Base-by-base conservation (phyloP, 805 yeast species). In the Lipomyces sp. region DNA sequence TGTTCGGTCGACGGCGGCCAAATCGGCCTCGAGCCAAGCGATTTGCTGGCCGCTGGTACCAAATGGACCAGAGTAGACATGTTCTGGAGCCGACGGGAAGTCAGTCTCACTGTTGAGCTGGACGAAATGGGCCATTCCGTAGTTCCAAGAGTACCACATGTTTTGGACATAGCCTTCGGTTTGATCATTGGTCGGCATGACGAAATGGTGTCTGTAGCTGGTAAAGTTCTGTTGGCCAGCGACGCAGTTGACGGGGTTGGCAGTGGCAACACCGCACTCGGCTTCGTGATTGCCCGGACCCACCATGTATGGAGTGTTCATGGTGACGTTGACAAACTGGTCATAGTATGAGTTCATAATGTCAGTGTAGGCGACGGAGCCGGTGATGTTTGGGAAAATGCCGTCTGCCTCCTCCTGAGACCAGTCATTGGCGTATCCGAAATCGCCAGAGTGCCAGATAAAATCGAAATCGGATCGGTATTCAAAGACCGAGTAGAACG, bases 91-190 rank as follows among this genome's bases (percentile, higher is more conserved):
- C 29, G 32, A 33, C 13, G 13, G 59, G 53, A 73, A 64, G 59
- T 74, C 76, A 1, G 76, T 71, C 57, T 74, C 76, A 11, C 73
- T 71, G 60, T 73, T 66, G 61, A 74, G 53, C 51, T 69, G 72
- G 10, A 74, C 67, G 59, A 71, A 74, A 62, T 74, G 76, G 10
- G 67, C 76, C 18, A 64, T 51, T 13, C 75, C 75, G 61, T 74
- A 70, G 57, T 74, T 74, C 42, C 67, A 74, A 4, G 76, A 74
- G 62, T 74, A 74, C 76, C 76, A 74, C 72, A 74, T 66, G 57
- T 73, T 74, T 7, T 63, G 45, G 30, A 48, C 53, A 24, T 69
- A 72, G n/a, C 70, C 72, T 35, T 7, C 39, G 39, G 39, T 35
- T 42, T 73, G 61, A 50, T 66, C 73, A 18, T 48, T 58, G 35